Base-by-base conservation (phyloP, 1,139 yeast genomes). In the Petasospora rhodanensis region DNA sequence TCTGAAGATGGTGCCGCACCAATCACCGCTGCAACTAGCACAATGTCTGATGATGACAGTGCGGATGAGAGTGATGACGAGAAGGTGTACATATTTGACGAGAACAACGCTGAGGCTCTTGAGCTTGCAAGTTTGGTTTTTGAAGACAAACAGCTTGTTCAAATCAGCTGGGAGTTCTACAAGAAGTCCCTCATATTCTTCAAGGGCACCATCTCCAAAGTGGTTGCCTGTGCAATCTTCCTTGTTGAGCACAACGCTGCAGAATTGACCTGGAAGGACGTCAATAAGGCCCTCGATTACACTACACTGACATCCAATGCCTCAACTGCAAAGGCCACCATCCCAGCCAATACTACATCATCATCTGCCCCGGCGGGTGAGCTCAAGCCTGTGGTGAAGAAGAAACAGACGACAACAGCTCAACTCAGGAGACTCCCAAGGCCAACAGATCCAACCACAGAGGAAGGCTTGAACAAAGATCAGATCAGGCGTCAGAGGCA, bases 201-300 rank as follows among this genome's bases (percentile, higher is more conserved):
- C 36, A 38, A 56, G 20, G 74, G 73, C 2, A 61, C 71, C 34
- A 46, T 57, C 14, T 46, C 47, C 24, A 57, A 52, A 29, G 62
- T 62, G 1, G 33, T 66, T 17, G 56, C 52, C 7, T 31, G 61
- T 2, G 59, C 60, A 4, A 36, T 58, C 3, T 39, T 45, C 7
- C 37, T 62, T 3, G 36, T 53, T 6, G 63, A 61, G 31, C 36
- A 52, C 7, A 43, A 47, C 15, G 52, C 54, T 8, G 48, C 43
- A 4, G 28, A 34, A 6, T 28, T 48, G n/a, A 47, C 52, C 6
- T 45, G 34, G 19, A 29, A 28, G 5, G 25, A 20, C 8, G 18
- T 29, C 13, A 16, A 24, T 14, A 35, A 24, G n/a, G 17, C 28
- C 4, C n/a, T 38, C 7, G 44, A 44, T 28, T 38, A 16, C 26